Evolutionary conservation across 2,329 filamentous ascomycete genomes (phyloP).

Genomic region (Colletotrichum australisinense): DNA sequence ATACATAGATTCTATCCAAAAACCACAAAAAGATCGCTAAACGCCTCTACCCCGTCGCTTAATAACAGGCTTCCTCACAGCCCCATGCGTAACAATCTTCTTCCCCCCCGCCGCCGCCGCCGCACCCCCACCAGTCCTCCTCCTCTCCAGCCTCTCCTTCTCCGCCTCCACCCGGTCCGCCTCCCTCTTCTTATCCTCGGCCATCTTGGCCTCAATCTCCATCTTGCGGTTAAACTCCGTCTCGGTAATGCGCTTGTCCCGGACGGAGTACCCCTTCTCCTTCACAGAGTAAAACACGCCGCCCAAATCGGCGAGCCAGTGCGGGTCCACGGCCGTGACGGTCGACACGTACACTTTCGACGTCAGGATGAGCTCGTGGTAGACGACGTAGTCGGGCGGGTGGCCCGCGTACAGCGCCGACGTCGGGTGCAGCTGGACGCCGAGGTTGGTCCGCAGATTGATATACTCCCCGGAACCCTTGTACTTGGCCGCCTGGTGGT

Average conservation of each 20-base stretch:
- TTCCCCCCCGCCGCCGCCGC: conserved; percentile 50
- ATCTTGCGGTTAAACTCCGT: conserved; percentile 92
- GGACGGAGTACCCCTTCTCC: conserved; percentile 93
- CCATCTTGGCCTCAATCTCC: conserved; percentile 95
- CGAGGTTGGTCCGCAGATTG: conserved; percentile 94
- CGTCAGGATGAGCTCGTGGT: conserved; percentile 97
- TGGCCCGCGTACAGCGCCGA: conserved; percentile 95
- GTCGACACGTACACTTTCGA: conserved; percentile 98
- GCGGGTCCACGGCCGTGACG: conserved; percentile 94
- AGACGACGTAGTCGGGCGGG: conserved; percentile 95
- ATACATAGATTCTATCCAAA: background rate
- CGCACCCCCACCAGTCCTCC: conserved; percentile 44
- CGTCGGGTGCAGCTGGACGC: conserved; percentile 93
- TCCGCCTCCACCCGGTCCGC: conserved; percentile 66
- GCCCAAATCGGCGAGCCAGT: conserved; percentile 96
- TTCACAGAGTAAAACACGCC: conserved; percentile 98
- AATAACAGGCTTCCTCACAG: conserved; percentile 69
- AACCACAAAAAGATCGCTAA: conserved; percentile 39
- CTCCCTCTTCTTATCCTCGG: conserved; percentile 79
- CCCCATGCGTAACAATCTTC: conserved; percentile 71
- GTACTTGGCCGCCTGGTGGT: conserved; percentile 95
- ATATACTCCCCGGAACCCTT: conserved; percentile 98
- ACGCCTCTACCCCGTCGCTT: conserved; percentile 68
- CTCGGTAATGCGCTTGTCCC: conserved; percentile 88
- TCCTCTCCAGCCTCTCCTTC: conserved; percentile 58